Evolutionary conservation across 192 early-diverging fungal genomes (phyloP).

Genomic region (Backusella macrospora): DNA sequence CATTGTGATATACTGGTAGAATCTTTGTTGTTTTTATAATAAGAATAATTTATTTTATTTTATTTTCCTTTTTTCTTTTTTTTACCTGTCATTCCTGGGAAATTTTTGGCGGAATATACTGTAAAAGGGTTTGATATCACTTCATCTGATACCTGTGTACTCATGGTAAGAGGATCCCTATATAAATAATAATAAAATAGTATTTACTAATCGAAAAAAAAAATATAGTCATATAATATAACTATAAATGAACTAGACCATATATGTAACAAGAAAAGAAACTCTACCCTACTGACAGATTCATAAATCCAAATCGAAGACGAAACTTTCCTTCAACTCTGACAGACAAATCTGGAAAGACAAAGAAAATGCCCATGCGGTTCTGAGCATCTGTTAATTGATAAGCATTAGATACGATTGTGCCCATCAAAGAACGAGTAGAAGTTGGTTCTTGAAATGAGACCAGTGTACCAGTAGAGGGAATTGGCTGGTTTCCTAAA

Average conservation of each 20-base stretch:
- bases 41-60: background rate
- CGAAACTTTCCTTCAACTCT: slow-evolving; percentile 72
- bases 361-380: slow-evolving; percentile 60
- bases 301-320: slow-evolving; percentile 68
- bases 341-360: slow-evolving; percentile 81
- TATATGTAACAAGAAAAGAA: background rate
- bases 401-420: slow-evolving; percentile 25
- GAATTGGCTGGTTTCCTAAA: background rate
- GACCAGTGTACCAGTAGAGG: slow-evolving; percentile 7
- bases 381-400: slow-evolving; percentile 20
- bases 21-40: slow-evolving; percentile 41
- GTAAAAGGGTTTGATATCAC: slow-evolving; percentile 68
- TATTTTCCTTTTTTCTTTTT: background rate
- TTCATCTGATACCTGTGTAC: slow-evolving; percentile 44
- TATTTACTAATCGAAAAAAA: background rate
- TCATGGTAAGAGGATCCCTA: slow-evolving; percentile 30
- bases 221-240: background rate
- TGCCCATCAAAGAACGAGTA: slow-evolving; percentile 27
- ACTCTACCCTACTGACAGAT: slow-evolving; percentile 48
- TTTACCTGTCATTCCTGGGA: slow-evolving; percentile 54
- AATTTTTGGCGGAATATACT: slow-evolving; percentile 77
- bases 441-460: slow-evolving; percentile 25
- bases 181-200: too few species aligned
- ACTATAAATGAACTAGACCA: too few species aligned
- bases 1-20: slow-evolving; percentile 73